These are phyloP conservation scores for Arthroderma sp. DNA, from an alignment of 2,329 filamentous ascomycete species.

Conservation along the genomic window DNA sequence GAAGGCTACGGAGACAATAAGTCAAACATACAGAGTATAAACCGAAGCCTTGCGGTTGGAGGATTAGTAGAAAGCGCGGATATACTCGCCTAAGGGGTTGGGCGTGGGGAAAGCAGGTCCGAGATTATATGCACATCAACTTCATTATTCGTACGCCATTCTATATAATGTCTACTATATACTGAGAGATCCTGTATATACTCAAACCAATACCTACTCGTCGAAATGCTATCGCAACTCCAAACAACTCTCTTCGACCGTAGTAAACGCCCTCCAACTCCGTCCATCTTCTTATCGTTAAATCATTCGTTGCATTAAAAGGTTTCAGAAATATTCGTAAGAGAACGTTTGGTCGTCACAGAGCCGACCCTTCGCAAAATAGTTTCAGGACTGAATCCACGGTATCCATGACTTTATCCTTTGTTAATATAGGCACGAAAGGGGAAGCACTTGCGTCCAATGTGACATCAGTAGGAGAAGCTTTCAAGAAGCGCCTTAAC, in stretches of 20 bases:
- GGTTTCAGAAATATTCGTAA: neutral
- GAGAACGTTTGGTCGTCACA: too few species aligned
- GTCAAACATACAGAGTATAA: too few species aligned
- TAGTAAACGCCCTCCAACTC: neutral
- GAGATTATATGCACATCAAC: neutral
- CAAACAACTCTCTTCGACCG: neutral
- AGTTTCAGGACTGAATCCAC: conserved; percentile 29
- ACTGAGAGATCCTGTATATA: neutral
- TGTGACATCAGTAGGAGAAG: conserved; percentile 3
- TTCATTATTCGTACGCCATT: neutral
- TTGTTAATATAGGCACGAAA: conserved; percentile 19
- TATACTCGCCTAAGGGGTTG: too few species aligned
- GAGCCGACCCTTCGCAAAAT: conserved; percentile 24
- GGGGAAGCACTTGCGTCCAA: conserved; percentile 7
- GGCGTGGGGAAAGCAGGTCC: neutral
- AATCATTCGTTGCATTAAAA: neutral
- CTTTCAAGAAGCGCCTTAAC: conserved; percentile 27
- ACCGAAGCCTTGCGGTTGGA: too few species aligned
- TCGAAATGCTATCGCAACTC: neutral
- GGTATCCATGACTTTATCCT: conserved; percentile 27
- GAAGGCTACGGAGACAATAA: too few species aligned
- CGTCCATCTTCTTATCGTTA: neutral
- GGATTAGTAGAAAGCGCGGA: too few species aligned
- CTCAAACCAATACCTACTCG: neutral
- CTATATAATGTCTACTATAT: neutral